Evolutionary conservation across 495 filamentous ascomycete genomes (phyloP).

Genomic region (Margaritispora aquatica): DNA sequence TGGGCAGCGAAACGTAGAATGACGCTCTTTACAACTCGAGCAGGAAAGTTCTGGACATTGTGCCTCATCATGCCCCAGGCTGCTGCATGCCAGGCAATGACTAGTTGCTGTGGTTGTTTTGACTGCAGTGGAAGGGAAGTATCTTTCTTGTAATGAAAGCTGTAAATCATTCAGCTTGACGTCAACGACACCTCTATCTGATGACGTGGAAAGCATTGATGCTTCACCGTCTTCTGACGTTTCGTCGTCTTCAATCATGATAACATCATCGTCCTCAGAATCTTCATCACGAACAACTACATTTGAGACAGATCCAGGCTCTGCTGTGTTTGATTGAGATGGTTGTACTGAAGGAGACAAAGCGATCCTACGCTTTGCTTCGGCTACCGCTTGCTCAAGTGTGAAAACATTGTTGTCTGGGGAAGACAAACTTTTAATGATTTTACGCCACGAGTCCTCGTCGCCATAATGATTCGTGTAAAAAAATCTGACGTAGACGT

Average conservation of each 20-base stretch:
- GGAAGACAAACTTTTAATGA: background rate
- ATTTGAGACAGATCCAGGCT: background rate
- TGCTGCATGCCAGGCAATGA: conserved; percentile 17
- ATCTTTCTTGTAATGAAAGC: conserved; percentile 11
- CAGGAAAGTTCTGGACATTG: conserved; percentile 17
- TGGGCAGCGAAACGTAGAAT: conserved; percentile 16
- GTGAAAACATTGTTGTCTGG: background rate
- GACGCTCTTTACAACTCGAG: conserved; percentile 9
- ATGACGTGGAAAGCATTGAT: background rate
- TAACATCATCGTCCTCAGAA: background rate
- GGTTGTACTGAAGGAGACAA: background rate
- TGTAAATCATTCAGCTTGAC: conserved; percentile 4
- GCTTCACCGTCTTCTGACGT: background rate
- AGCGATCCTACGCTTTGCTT: background rate
- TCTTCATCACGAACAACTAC: no score
- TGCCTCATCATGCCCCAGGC: conserved; percentile 10
- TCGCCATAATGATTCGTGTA: background rate
- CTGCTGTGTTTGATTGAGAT: background rate
- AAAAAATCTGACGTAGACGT: background rate
- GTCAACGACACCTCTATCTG: background rate
- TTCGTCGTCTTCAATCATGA: background rate
- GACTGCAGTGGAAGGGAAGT: conserved; percentile 15
- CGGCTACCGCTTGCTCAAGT: background rate
- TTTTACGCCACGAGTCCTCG: background rate
- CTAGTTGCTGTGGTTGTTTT: background rate